Conservation (phyloP, 2,329 filamentous ascomycete genomes). For the Rhynchosporium secalis region DNA sequence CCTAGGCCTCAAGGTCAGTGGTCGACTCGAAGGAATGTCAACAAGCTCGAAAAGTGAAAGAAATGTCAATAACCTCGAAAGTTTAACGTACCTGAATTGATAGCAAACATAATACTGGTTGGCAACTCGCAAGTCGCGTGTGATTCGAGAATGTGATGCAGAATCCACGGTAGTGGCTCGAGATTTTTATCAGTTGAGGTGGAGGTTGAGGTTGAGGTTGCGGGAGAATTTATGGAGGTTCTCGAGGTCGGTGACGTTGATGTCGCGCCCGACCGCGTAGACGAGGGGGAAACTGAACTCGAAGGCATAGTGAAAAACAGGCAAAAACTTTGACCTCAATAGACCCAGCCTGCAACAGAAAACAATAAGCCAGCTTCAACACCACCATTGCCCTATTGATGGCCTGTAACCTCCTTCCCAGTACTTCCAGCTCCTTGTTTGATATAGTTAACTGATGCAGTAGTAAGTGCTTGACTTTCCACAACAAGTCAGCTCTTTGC, state of each 20-base stretch:
- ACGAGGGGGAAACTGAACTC: conserved; percentile 16
- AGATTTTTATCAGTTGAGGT: conserved; percentile 16
- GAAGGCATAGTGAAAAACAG: conserved; percentile 13
- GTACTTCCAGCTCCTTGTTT: not conserved
- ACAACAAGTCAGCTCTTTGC: too few relatives aligned
- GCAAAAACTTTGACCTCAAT: not conserved
- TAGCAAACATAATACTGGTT: conserved; percentile 36
- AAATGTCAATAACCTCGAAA: not conserved
- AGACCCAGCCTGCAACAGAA: not conserved
- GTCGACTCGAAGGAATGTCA: not conserved
- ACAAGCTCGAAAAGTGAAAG: not conserved
- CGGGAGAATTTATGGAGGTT: conserved; percentile 13
- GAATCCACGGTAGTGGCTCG: conserved; percentile 30
- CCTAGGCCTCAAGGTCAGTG: conserved; percentile 20
- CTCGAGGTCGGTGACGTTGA: conserved; percentile 19
- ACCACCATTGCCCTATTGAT: conserved; percentile 1
- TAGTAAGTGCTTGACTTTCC: too few relatives aligned
- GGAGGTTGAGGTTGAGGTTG: conserved; percentile 20
- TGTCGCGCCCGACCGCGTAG: not conserved
- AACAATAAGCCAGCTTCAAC: not conserved
- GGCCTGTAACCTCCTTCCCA: not conserved
- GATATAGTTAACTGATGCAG: not conserved
- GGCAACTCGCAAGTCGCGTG: conserved; percentile 28
- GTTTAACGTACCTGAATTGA: conserved; percentile 33
- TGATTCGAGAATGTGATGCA: conserved; percentile 30